phyloP scores from a whole-genome alignment of 441 rosid genomes.

The Euphorbia schlechtendalii region DNA sequence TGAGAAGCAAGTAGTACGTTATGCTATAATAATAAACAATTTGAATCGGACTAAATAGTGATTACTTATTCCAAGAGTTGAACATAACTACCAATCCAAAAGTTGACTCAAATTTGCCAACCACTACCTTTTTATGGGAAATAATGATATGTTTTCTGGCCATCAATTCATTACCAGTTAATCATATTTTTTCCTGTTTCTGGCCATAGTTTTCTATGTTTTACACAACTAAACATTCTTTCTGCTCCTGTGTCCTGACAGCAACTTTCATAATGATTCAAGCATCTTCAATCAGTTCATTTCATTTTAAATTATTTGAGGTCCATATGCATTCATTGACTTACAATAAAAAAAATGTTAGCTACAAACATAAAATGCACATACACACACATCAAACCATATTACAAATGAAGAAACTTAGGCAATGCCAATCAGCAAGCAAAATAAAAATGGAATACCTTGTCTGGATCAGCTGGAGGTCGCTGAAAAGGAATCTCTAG shows the following conservation, averaged over 20 bases:
- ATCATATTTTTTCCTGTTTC: neutral
- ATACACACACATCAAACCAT: neutral
- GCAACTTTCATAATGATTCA: too few species aligned
- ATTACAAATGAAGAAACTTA: neutral
- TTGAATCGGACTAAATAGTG: neutral
- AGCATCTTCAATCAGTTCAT: too few species aligned
- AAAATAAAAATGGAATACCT: slow-evolving; percentile 34
- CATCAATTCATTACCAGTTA: neutral
- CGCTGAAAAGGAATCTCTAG: slow-evolving; percentile 72
- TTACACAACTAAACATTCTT: neutral
- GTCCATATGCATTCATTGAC: too few species aligned
- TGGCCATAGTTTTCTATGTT: neutral
- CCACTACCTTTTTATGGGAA: neutral
- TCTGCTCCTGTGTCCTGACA: too few species aligned
- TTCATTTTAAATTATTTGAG: too few species aligned
- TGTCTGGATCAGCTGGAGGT: slow-evolving; percentile 74
- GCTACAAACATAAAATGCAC: too few species aligned
- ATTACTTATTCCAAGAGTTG: neutral
- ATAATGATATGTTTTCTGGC: neutral
- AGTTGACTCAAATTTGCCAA: neutral
- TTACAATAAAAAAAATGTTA: neutral
- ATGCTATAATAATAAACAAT: neutral
- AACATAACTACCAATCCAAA: neutral
- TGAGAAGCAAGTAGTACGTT: neutral
- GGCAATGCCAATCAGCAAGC: neutral